Conservation (phyloP, 2,329 filamentous ascomycete species). For the Xylariaceae sp. region DNA sequence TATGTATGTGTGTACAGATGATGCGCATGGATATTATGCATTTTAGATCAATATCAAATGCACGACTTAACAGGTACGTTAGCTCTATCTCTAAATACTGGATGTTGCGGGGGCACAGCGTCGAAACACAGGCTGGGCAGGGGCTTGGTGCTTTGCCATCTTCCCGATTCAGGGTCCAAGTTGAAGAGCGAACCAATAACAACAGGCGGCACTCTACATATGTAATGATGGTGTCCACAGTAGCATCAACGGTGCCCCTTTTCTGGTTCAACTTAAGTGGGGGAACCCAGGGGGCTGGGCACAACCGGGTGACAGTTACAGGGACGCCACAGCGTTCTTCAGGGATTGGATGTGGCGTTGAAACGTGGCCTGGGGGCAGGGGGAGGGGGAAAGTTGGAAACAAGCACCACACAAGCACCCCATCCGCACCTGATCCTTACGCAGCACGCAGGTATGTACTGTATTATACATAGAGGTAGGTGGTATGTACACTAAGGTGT, state of each 20-base stretch:
- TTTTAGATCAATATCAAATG: neutral
- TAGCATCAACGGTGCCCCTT: neutral
- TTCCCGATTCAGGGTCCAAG: neutral
- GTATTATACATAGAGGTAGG: neutral
- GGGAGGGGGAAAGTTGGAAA: too few relatives aligned
- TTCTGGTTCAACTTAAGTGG: neutral
- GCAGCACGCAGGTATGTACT: neutral
- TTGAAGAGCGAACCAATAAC: neutral
- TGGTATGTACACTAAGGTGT: neutral
- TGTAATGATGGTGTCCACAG: neutral
- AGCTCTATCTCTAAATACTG: too few relatives aligned
- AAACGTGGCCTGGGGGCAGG: neutral
- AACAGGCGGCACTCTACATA: too few relatives aligned
- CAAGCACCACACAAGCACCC: neutral
- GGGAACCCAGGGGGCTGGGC: neutral
- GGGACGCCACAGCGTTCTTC: neutral
- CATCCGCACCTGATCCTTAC: too few relatives aligned
- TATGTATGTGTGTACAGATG: neutral
- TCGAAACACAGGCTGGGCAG: neutral
- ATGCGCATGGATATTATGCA: neutral
- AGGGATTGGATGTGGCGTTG: slow-evolving; percentile 1
- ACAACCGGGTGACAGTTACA: neutral
- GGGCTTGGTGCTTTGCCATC: neutral
- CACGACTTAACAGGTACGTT: neutral
- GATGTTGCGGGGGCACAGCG: neutral